Evolutionary conservation across 306 rosid genomes (phyloP).

Genomic region (Lathyrus aphaca): DNA sequence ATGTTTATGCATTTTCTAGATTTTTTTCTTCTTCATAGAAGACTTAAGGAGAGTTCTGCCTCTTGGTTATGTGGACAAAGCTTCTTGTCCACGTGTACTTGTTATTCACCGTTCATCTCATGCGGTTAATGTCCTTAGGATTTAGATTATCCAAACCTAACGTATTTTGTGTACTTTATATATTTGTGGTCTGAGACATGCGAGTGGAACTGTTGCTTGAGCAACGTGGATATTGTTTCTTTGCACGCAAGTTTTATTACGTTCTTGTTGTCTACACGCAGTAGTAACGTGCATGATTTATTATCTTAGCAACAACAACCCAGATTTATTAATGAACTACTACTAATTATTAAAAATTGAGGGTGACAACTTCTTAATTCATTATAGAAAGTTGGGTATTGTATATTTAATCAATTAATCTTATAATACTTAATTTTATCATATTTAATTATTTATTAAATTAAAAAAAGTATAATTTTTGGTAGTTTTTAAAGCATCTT

Average conservation of each 20-base stretch:
- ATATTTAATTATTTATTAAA: too few species aligned
- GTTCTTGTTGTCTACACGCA: conserved; percentile 48
- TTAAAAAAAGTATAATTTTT: too few species aligned
- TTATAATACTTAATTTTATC: too few species aligned
- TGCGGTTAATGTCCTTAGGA: conserved; percentile 17
- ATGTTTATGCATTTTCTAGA: conserved; percentile 28
- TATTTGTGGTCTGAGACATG: conserved; percentile 46
- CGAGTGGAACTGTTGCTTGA: conserved; percentile 39
- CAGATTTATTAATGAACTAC: too few species aligned
- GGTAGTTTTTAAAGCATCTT: too few species aligned
- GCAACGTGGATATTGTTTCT: conserved; percentile 54
- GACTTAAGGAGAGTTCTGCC: not conserved
- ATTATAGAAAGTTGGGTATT: too few species aligned
- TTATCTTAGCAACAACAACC: not conserved
- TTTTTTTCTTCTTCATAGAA: conserved; percentile 18
- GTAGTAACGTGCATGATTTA: conserved; percentile 37
- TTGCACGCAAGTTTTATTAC: conserved; percentile 51
- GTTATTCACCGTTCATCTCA: conserved; percentile 45
- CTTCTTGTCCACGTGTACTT: conserved; percentile 44
- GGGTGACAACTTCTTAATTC: too few species aligned
- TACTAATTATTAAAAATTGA: too few species aligned
- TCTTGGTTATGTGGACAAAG: conserved; percentile 40
- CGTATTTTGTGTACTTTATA: conserved; percentile 20
- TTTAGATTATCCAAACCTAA: conserved; percentile 53
- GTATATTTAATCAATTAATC: too few species aligned